Evolutionary conservation across 805 yeast genomes (phyloP).

Genomic region (Suhomyces tanzawaensis): DNA sequence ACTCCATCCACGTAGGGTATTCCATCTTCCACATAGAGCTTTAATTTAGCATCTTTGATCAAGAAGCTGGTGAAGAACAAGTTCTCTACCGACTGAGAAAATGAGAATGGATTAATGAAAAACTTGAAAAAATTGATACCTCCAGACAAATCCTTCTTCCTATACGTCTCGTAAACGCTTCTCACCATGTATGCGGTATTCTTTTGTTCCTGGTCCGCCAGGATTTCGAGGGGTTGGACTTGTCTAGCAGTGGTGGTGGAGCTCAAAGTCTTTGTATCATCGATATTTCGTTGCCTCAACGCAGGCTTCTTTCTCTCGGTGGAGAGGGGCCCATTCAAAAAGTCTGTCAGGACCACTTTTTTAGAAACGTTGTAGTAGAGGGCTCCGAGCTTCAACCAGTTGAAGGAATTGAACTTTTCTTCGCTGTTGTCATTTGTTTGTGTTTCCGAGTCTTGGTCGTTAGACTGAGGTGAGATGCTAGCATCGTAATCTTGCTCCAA

Average conservation of each 20-base stretch:
- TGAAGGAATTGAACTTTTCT: conserved; percentile 41
- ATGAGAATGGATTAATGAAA: conserved; percentile 73
- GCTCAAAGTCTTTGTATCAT: conserved; percentile 37
- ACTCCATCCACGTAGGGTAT: conserved; percentile 44
- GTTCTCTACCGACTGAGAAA: conserved; percentile 78
- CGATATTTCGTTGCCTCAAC: conserved; percentile 31
- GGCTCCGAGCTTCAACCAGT: conserved; percentile 62
- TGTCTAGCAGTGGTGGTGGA: conserved; percentile 52
- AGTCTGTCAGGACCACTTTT: conserved; percentile 53
- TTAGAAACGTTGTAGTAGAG: conserved; percentile 46
- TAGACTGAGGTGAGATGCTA: too few species aligned
- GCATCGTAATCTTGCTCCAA: conserved; percentile 18
- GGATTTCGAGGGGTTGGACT: conserved; percentile 51
- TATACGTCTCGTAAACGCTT: conserved; percentile 45
- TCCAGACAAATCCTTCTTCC: conserved; percentile 22
- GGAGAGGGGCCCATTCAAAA: conserved; percentile 69
- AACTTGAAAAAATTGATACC: conserved; percentile 61
- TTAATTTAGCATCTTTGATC: conserved; percentile 66
- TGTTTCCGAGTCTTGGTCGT: conserved; percentile 8
- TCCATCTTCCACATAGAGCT: conserved; percentile 48
- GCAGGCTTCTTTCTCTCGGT: conserved; percentile 52
- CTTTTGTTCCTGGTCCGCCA: conserved; percentile 44
- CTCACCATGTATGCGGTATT: conserved; percentile 67
- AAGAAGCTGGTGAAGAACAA: conserved; percentile 80
- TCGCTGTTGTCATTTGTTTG: conserved; percentile 12